Conservation (phyloP, 495 filamentous ascomycete species). For the Aspergillus sclerotiicarbonarius region DNA sequence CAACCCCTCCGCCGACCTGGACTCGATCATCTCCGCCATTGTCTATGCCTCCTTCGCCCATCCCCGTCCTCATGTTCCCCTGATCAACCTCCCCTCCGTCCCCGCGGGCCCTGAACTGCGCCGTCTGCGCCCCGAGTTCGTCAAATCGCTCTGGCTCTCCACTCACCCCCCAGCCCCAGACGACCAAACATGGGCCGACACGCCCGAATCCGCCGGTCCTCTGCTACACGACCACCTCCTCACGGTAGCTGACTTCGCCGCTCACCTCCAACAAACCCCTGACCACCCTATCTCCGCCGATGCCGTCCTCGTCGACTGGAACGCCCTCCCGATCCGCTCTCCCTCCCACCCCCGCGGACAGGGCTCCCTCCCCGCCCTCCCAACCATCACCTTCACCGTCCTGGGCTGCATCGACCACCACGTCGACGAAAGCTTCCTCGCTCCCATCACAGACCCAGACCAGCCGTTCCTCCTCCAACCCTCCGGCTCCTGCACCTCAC, state of each 20-base stretch:
- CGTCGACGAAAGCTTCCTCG: slow-evolving; percentile 69
- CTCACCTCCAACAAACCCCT: slow-evolving; percentile 15
- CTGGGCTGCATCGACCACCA: slow-evolving; percentile 92
- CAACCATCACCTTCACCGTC: slow-evolving; percentile 46
- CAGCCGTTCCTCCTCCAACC: slow-evolving; percentile 63
- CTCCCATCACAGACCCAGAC: slow-evolving; percentile 20
- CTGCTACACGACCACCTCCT: slow-evolving; percentile 42
- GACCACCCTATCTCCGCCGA: slow-evolving; percentile 29
- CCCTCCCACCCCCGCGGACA: slow-evolving; percentile 22
- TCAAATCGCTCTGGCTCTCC: slow-evolving; percentile 40
- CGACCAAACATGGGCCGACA: slow-evolving; percentile 29
- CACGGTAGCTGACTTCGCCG: slow-evolving; percentile 41
- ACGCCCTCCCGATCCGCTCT: slow-evolving; percentile 62
- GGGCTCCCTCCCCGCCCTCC: slow-evolving; percentile 32
- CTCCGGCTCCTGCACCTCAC: slow-evolving; percentile 74
- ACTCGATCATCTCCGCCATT: slow-evolving; percentile 85
- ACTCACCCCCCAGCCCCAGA: slow-evolving; percentile 29
- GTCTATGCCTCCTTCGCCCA: slow-evolving; percentile 77
- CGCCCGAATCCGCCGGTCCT: slow-evolving; percentile 26
- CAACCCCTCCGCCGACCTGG: slow-evolving; percentile 68
- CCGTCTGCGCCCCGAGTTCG: slow-evolving; percentile 75
- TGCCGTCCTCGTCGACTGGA: slow-evolving; percentile 83
- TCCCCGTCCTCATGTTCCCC: slow-evolving; percentile 66
- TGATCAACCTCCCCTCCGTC: slow-evolving; percentile 70
- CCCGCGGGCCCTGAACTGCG: slow-evolving; percentile 55